Base-by-base conservation (phyloP, 345 rosid genomes). In the Aquilaria sinensis region DNA sequence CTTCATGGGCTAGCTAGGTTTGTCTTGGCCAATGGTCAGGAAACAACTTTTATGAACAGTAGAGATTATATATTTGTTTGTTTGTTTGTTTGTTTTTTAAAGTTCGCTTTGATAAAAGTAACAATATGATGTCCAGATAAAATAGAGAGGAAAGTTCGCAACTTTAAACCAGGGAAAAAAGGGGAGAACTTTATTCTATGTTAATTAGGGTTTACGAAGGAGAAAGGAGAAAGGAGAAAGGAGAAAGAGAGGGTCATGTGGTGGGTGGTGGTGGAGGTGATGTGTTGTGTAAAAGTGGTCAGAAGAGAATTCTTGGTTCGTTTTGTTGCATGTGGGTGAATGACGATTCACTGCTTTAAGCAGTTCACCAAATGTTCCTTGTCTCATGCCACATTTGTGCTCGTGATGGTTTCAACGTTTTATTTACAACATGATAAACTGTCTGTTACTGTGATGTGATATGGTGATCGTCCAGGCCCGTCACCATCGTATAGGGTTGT, bases 271-370 rank as follows among this genome's bases (percentile, higher is more conserved):
- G 71, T 66, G 80, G 71, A 61, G 71, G 37, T 67, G 68, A 62
- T 62, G 72, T 60, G 47, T 15, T 34, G 43, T 59, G 70, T 45
- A 10, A 51, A 67, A 72, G 74, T 63, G 51, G 68, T 57, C 67
- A 58, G 70, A 72, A 72, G 56, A 65, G 69, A 64, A 37, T 5
- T 23, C 23, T 56, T 65, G 69, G 47, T 50, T 72, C 31, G 63
- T 72, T 68, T 50, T 51, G 65, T 67, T 70, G 75, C 75, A 78
- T 75, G 77, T 62, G 78, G 69, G 57, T n/a, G 70, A 67, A 75
- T 61, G 75, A 61, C 73, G 56, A 61, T 53, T 32, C 43, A 37
- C 43, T 37, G 5, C 43, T 37, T 37, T 37, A 37, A 37, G 7
- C 5, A 37, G 43, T 37, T 37, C 43, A 37, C 43, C 43, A 37